A percentile compares a stretch with the other conserved stretches of the same genome.
These are phyloP conservation scores for Septoria linicola DNA, from an alignment of 2,329 filamentous ascomycete genomes.

Conservation along the genomic window DNA sequence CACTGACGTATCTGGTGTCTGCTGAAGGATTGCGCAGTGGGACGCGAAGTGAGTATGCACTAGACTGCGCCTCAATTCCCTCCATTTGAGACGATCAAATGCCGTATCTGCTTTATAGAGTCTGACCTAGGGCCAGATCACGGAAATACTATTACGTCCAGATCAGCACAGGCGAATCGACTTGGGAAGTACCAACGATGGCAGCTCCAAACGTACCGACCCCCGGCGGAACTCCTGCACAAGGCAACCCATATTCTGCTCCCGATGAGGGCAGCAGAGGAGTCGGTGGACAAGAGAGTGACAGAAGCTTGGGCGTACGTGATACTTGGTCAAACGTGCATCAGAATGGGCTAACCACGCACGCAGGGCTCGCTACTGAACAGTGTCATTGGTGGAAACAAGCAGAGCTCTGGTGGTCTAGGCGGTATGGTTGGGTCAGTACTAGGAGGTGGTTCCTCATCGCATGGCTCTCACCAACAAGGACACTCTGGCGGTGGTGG, in stretches of 20 bases:
- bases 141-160: conserved; percentile 46
- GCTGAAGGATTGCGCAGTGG: conserved; percentile 43
- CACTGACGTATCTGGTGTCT: conserved; percentile 36
- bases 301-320: conserved; percentile 36
- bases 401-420: conserved; percentile 29
- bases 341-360: conserved; percentile 19
- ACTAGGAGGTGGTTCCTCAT: conserved; percentile 24
- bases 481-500: conserved; percentile 24
- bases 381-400: conserved; percentile 34
- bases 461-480: conserved; percentile 18
- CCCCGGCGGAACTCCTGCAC: conserved; percentile 40
- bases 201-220: conserved; percentile 42
- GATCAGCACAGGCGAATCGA: conserved; percentile 44
- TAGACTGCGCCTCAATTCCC: not conserved
- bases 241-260: conserved; percentile 37
- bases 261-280: conserved; percentile 33
- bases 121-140: conserved; percentile 34
- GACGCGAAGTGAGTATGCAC: conserved; percentile 40
- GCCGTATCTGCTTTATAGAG: not conserved
- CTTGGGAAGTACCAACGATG: conserved; percentile 43
- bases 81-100: not conserved
- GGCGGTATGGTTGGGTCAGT: conserved; percentile 27
- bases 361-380: conserved; percentile 31
- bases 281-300: conserved; percentile 32
- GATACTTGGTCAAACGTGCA: not conserved